Evolutionary conservation across 495 filamentous ascomycete genomes (phyloP), one percentile per base, ranked within the genome.

Genomic region (Penicillium verhagenii): DNA sequence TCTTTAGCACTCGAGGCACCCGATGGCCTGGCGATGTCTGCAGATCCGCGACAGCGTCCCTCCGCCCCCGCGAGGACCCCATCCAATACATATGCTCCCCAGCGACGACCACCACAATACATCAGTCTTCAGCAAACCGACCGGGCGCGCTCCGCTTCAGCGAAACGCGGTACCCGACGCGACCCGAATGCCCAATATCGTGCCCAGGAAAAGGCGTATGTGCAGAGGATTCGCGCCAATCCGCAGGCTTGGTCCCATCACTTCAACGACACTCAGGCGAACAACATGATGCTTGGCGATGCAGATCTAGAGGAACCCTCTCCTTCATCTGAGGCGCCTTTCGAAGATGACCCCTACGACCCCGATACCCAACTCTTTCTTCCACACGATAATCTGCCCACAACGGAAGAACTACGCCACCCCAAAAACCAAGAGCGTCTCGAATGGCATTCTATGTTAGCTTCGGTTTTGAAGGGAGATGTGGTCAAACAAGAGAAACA

Each of bases 401-500:
- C 90, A 4, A 72, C 87, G 25, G 94, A 97, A 54, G 95, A 98
- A 67, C 75, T 97, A 29, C 87, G 87, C 74, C 88, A 95, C 58
- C 88, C 90, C 1, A 85, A 83, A 58, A 97, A 94, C 64, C 83
- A 94, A 48, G 94, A 97, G 70, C 79, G 94, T 33, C 75, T 98
- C 24, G 95, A 98, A 71, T 98, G 94, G 94, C 93, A 98, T 73
- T 88, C 90, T 4, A 98, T 98, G 94, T 76, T 98, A 35, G 91
- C 92, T 24, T 92, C 91, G 1, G 94, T 98, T 3, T 72, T 98
- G 58, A 97, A 92, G 31, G 94, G 94, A 47, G 94, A 98, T 69
- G 95, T 98, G 10, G 93, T 98, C 20, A 89, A 90, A 58, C 94
- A 98, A 69, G 94, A 98, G 74, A 98, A 97, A 75, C 94, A 96